These are phyloP conservation scores for Nymphaea colorata DNA, from an alignment of 164 flowering plant species.

Conservation along the genomic window DNA sequence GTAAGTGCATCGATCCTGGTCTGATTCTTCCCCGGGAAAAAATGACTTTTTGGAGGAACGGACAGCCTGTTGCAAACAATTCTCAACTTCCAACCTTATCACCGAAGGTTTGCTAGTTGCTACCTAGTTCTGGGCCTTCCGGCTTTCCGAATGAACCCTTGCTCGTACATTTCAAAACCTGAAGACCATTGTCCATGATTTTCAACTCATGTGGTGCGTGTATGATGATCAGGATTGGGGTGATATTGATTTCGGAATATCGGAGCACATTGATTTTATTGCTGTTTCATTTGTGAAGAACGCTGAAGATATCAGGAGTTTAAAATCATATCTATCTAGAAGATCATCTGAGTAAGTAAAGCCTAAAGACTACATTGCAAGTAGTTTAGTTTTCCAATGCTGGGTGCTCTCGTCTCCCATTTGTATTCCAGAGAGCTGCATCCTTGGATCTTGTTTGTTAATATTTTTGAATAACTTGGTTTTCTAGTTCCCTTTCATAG, in stretches of 20 bases:
- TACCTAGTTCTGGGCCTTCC: too few relatives aligned
- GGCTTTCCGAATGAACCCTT: too few relatives aligned
- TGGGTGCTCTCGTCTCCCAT: background rate
- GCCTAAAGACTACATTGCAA: background rate
- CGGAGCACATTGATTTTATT: conserved; percentile 79
- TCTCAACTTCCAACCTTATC: conserved; percentile 55
- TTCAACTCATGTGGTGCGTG: too few relatives aligned
- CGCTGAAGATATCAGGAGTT: conserved; percentile 40
- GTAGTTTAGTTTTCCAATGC: background rate
- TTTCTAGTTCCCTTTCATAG: too few relatives aligned
- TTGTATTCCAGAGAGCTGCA: too few relatives aligned
- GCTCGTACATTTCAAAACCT: background rate
- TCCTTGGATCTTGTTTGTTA: too few relatives aligned
- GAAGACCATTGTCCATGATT: too few relatives aligned
- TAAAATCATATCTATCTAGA: conserved; percentile 50
- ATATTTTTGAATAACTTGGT: too few relatives aligned
- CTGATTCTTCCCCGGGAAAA: conserved; percentile 82
- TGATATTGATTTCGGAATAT: conserved; percentile 76
- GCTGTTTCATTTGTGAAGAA: conserved; percentile 76
- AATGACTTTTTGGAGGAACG: conserved; percentile 82
- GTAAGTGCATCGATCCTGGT: conserved; percentile 77
- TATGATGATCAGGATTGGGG: conserved; percentile 51
- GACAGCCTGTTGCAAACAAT: conserved; percentile 49
- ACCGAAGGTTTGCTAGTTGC: conserved; percentile 32
- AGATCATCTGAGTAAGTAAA: conserved; percentile 52